phyloP scores from a whole-genome alignment of 352 stramenopile genomes.

The Globisporangium echinulatum region DNA sequence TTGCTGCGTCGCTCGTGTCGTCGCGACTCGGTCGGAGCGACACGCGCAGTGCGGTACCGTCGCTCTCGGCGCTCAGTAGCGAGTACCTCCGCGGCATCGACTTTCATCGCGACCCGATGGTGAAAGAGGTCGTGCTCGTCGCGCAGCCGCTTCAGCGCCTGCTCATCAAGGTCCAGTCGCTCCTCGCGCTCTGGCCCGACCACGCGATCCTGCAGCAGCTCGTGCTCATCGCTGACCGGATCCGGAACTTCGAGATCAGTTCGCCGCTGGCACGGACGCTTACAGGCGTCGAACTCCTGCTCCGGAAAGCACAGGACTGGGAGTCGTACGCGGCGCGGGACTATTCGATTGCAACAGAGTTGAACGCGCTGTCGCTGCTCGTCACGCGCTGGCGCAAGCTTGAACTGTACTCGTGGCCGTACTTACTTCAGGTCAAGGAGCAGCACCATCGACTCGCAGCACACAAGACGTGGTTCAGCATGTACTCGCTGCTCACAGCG shows the following conservation, averaged over 20 bases:
- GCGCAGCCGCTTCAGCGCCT: constrained; percentile 85
- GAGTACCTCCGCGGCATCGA: constrained; percentile 82
- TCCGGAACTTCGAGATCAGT: constrained; percentile 85
- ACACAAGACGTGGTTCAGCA: constrained; percentile 83
- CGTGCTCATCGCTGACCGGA: constrained; percentile 84
- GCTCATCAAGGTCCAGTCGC: constrained; percentile 83
- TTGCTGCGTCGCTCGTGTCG: constrained; percentile 70
- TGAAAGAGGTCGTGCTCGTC: constrained; percentile 89
- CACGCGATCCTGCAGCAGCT: constrained; percentile 96
- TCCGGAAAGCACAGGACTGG: constrained; percentile 98
- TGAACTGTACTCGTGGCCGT: constrained; percentile 96
- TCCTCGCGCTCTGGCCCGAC: constrained; percentile 94
- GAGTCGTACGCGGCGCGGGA: constrained; percentile 93
- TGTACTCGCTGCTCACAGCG: constrained; percentile 84
- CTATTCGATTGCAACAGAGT: constrained; percentile 89
- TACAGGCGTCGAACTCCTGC: constrained; percentile 92
- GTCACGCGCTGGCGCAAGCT: constrained; percentile 97
- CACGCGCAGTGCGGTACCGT: constrained; percentile 29
- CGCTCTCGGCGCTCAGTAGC: constrained; percentile 51
- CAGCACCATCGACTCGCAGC: constrained; percentile 62
- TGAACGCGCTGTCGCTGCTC: constrained; percentile 89
- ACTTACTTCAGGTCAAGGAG: constrained; percentile 90
- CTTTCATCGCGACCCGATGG: constrained; percentile 93
- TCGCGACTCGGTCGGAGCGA: constrained; percentile 45
- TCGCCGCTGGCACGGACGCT: constrained; percentile 89